Conservation (phyloP, 2,329 filamentous ascomycete species). For the Trichoderma simmonsii region DNA sequence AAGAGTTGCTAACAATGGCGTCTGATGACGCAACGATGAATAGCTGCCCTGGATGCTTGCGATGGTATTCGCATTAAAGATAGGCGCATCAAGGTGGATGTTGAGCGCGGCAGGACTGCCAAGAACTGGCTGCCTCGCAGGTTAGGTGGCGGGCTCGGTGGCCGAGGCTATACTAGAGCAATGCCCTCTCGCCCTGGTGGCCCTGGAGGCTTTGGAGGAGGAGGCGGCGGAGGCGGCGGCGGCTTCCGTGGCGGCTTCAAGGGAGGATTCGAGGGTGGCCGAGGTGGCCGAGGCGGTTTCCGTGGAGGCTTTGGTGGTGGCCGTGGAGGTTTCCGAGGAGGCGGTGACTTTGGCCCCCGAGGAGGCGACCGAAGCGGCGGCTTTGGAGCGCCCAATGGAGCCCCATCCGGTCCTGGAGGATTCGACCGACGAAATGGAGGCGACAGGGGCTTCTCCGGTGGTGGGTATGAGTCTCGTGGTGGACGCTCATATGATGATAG, state of each 20-base stretch:
- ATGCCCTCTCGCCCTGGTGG: conserved; percentile 67
- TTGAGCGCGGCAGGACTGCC: conserved; percentile 92
- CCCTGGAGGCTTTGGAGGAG: conserved; percentile 54
- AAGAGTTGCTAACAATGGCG: conserved; percentile 68
- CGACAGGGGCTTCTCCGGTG: conserved; percentile 40
- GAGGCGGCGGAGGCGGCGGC: conserved; percentile 42
- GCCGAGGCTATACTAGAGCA: conserved; percentile 86
- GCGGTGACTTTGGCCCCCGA: conserved; percentile 39
- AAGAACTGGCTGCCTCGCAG: conserved; percentile 90
- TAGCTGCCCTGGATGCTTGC: conserved; percentile 83
- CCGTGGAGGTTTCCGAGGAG: conserved; percentile 33
- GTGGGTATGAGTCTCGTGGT: conserved; percentile 56
- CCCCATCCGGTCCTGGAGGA: conserved; percentile 59
- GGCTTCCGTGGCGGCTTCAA: conserved; percentile 43
- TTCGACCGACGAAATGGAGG: conserved; percentile 46
- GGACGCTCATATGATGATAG: conserved; percentile 62
- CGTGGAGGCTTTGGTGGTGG: conserved; percentile 40
- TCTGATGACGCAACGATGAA: conserved; percentile 54
- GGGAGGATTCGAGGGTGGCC: conserved; percentile 45
- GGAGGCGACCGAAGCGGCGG: conserved; percentile 46
- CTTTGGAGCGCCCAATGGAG: conserved; percentile 52
- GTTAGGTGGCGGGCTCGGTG: conserved; percentile 87
- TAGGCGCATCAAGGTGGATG: conserved; percentile 87
- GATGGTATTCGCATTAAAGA: conserved; percentile 93
- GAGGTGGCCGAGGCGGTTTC: conserved; percentile 52